A percentile compares a stretch with the other conserved stretches of the same genome.
phyloP scores from a whole-genome alignment of 2,329 filamentous ascomycete genomes.

The Stachybotrys echinatus region DNA sequence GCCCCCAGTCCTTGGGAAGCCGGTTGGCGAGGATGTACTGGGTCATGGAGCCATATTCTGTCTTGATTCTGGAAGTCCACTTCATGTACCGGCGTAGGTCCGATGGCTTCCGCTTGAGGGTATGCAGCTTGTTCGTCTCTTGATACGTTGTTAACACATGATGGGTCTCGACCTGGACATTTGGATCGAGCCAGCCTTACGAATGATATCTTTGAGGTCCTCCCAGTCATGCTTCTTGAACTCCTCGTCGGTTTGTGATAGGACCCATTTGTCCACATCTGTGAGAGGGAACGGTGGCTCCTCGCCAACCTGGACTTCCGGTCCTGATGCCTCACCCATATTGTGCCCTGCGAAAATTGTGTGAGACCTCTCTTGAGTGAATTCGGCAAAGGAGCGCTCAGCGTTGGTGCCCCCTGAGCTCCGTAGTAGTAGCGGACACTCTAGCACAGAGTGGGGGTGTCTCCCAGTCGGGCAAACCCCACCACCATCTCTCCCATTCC shows the following conservation, averaged over 20 bases:
- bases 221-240: constrained; percentile 71
- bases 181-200: constrained; percentile 32
- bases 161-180: neutral
- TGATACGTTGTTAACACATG: neutral
- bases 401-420: neutral
- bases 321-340: constrained; percentile 35
- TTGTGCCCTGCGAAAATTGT: neutral
- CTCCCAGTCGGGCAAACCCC: neutral
- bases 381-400: neutral
- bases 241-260: constrained; percentile 62
- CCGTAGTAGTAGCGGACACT: neutral
- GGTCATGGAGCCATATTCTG: constrained; percentile 73
- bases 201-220: constrained; percentile 62
- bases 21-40: constrained; percentile 71
- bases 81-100: constrained; percentile 75
- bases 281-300: constrained; percentile 55
- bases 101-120: constrained; percentile 74
- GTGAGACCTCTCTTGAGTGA: neutral
- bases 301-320: neutral
- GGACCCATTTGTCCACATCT: constrained; percentile 50
- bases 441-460: neutral
- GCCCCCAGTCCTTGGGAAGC: constrained; percentile 61
- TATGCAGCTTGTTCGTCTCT: constrained; percentile 59
- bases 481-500: too few relatives aligned
- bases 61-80: constrained; percentile 66